Conservation (phyloP, 192 early-diverging fungal species). For the Entophlyctis luteolus region DNA sequence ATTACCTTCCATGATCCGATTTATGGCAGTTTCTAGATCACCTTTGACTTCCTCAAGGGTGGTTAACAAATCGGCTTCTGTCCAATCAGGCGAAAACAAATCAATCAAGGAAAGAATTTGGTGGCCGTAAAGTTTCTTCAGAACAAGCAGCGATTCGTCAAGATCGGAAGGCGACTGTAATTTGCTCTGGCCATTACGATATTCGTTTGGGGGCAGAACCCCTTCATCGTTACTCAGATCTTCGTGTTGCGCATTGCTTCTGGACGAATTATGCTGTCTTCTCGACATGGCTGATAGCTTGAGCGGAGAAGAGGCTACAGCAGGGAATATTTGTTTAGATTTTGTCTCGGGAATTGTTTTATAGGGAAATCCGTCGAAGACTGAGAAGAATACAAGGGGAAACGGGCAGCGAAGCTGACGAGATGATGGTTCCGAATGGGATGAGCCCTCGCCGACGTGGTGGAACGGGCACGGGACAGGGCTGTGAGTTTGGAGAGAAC, state of each 20-base stretch:
- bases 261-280: not conserved
- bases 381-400: no score
- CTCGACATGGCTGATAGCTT: not conserved
- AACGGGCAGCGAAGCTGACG: not conserved
- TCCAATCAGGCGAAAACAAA: constrained; percentile 63
- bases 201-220: no score
- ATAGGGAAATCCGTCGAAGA: no score
- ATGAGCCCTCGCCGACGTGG: not conserved
- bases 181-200: not conserved
- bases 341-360: no score
- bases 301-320: not conserved
- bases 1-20: constrained; percentile 78
- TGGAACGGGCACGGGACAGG: no score
- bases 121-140: constrained; percentile 13
- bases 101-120: constrained; percentile 37
- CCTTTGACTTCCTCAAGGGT: constrained; percentile 81
- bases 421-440: not conserved
- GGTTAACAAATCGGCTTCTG: constrained; percentile 81
- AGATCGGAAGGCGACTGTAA: not conserved
- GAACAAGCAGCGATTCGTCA: constrained; percentile 13
- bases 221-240: not conserved
- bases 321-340: no score
- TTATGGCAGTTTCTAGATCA: constrained; percentile 76
- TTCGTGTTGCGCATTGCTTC: not conserved
- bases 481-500: no score